Conservation (phyloP, 257 asterid species). For the Leptodermis oblonga region DNA sequence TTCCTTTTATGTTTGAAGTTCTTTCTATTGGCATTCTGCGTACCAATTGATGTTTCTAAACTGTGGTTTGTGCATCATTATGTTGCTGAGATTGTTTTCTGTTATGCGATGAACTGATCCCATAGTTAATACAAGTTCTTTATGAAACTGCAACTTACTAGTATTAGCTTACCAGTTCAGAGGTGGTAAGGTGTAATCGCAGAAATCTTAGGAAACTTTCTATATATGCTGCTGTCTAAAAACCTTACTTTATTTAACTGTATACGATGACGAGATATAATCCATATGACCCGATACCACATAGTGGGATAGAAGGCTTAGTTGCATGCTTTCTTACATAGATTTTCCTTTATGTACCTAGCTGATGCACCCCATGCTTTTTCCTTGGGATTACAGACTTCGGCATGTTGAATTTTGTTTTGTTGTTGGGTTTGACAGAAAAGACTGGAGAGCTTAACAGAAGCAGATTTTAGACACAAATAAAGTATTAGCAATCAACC, state of each 20-base stretch:
- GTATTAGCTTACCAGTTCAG: neutral
- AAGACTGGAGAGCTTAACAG: constrained; percentile 88
- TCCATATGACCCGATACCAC: too few relatives aligned
- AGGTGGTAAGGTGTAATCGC: neutral
- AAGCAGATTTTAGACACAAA: too few relatives aligned
- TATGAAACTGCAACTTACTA: neutral
- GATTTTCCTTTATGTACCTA: too few relatives aligned
- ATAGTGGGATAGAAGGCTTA: too few relatives aligned
- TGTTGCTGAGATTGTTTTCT: neutral
- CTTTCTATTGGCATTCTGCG: neutral
- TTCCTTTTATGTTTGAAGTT: neutral
- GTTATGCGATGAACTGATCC: neutral
- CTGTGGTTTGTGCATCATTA: neutral
- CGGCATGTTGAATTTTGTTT: constrained; percentile 1
- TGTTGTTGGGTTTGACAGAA: constrained; percentile 42
- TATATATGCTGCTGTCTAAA: neutral
- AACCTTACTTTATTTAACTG: too few relatives aligned
- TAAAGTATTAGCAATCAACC: too few relatives aligned
- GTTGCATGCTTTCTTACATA: too few relatives aligned
- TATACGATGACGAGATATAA: too few relatives aligned
- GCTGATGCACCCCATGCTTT: neutral
- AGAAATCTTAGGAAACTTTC: neutral
- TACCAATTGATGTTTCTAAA: too few relatives aligned
- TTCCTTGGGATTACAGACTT: too few relatives aligned
- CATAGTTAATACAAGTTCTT: neutral